Conservation (phyloP, 139 green algal genomes). For the Asterochloris sp. region DNA sequence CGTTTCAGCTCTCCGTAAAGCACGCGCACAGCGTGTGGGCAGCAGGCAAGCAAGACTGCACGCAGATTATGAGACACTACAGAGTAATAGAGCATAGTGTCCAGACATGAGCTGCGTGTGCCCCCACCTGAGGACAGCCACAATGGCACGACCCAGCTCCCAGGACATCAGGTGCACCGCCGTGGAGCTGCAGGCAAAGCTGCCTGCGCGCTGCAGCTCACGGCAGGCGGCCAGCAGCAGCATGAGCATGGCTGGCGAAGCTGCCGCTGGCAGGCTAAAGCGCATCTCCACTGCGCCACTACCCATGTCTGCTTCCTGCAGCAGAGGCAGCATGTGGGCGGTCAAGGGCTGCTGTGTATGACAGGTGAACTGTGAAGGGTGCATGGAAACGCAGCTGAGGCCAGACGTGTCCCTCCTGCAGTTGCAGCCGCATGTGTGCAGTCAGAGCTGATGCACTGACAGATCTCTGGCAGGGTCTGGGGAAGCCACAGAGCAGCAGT, state of each 20-base stretch:
- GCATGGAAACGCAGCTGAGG: too few relatives aligned
- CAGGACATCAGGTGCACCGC: conserved; percentile 73
- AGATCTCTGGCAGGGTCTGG: too few relatives aligned
- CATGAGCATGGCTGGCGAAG: conserved; percentile 53
- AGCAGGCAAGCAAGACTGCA: neutral
- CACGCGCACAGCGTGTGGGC: neutral
- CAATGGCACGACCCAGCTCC: conserved; percentile 53
- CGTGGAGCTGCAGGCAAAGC: conserved; percentile 46
- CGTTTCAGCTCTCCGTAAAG: neutral
- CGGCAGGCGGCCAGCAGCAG: conserved; percentile 46
- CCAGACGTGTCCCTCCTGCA: too few relatives aligned
- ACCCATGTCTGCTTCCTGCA: conserved; percentile 25
- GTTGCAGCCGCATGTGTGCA: too few relatives aligned
- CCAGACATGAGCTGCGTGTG: neutral
- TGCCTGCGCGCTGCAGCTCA: conserved; percentile 64
- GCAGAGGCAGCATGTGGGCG: neutral
- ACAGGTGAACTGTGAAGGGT: too few relatives aligned
- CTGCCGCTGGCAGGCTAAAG: conserved; percentile 72
- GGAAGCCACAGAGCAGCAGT: too few relatives aligned
- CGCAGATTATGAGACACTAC: neutral
- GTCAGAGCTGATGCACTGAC: too few relatives aligned
- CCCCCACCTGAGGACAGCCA: conserved; percentile 16
- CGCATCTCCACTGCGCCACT: conserved; percentile 64
- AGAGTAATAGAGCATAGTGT: too few relatives aligned
- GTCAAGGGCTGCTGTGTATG: too few relatives aligned